phyloP scores from a whole-genome alignment of 2,329 filamentous ascomycete genomes.

The Pseudopyrenochaeta lycopersici region DNA sequence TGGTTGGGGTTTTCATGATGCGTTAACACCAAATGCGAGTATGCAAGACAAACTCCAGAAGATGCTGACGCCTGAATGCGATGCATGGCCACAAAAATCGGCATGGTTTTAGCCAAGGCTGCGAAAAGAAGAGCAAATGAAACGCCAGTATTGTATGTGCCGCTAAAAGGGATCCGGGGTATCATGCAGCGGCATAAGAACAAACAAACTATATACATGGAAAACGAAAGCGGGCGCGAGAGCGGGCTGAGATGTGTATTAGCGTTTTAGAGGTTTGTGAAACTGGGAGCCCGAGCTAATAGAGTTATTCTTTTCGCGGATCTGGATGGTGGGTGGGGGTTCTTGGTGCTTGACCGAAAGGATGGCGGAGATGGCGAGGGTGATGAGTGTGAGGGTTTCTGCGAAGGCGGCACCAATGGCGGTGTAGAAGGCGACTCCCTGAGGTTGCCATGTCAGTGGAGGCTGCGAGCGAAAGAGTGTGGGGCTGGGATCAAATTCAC shows the following conservation, averaged over 20 bases:
- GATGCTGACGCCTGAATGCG: neutral
- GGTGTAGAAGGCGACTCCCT: constrained; percentile 49
- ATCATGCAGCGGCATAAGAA: constrained; percentile 34
- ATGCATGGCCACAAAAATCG: neutral
- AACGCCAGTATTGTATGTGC: constrained; percentile 8
- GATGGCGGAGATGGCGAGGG: constrained; percentile 42
- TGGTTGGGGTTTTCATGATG: neutral
- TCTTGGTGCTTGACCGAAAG: constrained; percentile 34
- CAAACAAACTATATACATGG: constrained; percentile 3
- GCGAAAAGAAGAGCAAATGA: neutral
- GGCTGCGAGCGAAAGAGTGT: neutral
- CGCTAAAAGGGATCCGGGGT: constrained; percentile 32
- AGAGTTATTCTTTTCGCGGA: constrained; percentile 38
- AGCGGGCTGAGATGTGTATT: constrained; percentile 3
- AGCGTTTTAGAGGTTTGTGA: constrained; percentile 25
- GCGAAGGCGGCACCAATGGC: constrained; percentile 44
- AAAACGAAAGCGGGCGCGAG: constrained; percentile 1
- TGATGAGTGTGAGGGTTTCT: constrained; percentile 42
- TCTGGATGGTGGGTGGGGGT: constrained; percentile 30
- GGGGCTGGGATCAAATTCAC: constrained; percentile 21
- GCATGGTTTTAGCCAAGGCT: neutral
- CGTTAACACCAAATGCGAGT: constrained; percentile 1
- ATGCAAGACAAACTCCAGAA: constrained; percentile 4
- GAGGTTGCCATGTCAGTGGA: constrained; percentile 21
- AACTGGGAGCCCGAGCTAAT: constrained; percentile 29